phyloP scores from a whole-genome alignment of 2,329 filamentous ascomycete species.

The Alternaria atra region DNA sequence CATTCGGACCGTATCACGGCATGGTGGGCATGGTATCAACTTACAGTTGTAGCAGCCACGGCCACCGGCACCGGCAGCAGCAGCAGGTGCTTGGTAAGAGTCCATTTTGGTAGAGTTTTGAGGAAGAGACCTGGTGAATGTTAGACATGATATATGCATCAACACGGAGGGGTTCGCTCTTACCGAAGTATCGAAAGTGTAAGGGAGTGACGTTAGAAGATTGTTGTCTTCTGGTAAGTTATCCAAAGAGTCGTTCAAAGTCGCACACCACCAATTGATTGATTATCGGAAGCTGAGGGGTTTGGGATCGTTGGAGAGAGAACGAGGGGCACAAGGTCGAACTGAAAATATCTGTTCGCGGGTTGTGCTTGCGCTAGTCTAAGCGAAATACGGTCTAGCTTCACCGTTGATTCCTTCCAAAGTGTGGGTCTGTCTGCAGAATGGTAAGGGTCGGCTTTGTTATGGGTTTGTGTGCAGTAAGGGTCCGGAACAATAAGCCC shows the following conservation, averaged over 20 bases:
- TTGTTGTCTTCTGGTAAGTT: constrained; percentile 17
- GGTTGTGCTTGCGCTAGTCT: constrained; percentile 26
- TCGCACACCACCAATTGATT: constrained; percentile 28
- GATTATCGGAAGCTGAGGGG: constrained; percentile 17
- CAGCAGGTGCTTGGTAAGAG: constrained; percentile 44
- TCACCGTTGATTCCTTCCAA: constrained; percentile 13
- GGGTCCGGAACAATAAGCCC: not conserved
- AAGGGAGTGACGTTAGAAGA: constrained; percentile 32
- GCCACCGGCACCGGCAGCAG: constrained; percentile 46
- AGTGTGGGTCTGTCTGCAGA: constrained; percentile 14
- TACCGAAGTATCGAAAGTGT: constrained; percentile 34
- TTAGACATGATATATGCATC: constrained; percentile 28
- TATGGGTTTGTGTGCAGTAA: constrained; percentile 1
- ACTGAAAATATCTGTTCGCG: constrained; percentile 22
- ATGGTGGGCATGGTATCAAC: constrained; percentile 20
- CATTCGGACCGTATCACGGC: constrained; percentile 1
- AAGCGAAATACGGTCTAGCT: constrained; percentile 22
- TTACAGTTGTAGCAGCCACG: constrained; percentile 56
- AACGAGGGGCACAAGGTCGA: constrained; percentile 22
- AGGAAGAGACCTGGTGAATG: constrained; percentile 32
- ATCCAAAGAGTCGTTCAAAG: constrained; percentile 17
- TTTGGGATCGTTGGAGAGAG: constrained; percentile 18
- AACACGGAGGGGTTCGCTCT: constrained; percentile 17
- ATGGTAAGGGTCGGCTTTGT: constrained; percentile 7
- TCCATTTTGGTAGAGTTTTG: constrained; percentile 43